Base-by-base conservation (phyloP, 257 asterid species). In the Ligustrum vulgare region DNA sequence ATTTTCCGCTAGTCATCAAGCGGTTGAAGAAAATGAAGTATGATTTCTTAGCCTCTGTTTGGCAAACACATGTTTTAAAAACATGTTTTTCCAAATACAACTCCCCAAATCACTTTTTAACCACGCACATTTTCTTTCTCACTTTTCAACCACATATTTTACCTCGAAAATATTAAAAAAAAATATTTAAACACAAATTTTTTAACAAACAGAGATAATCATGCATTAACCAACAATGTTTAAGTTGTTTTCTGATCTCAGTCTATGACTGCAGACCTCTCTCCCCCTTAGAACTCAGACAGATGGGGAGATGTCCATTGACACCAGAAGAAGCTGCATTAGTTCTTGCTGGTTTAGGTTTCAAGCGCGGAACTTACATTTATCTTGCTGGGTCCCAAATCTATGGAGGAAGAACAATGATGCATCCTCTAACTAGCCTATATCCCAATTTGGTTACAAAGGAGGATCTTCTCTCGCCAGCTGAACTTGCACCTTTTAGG, bases 291-390 rank as follows among this genome's bases (percentile, higher is more conserved):
- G 92, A 90, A 74, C 75, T 93, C 81, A 91, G 97, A 77, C 84
- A 71, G 37, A 81, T 71, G 84, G 98, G 99, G 70, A 87, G 80
- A 78, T 95, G 98, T 71, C 99, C 98, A 33, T 71, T 93, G 77
- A 91, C 97, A 80, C 98, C 99, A 6, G 99, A 95, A 89, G 99
- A 95, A 88, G 91, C 93, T 34, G 97, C 93, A 25, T 87, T 93
- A 16, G 91, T 91, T 77, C 97, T 95, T 12, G 92, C 97, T 28
- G 91, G 87, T 63, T 94, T 95, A 33, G 93, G 97, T 71, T 95
- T 91, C 73, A 76, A 79, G 65, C 75, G 75, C 10, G 85, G 85
- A 34, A 89, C 97, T 33, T 83, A 86, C 70, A 88, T 95, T 43
- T 95, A 93, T 81, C 96, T 95, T 15, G 99, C 98, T 23, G 96